Conservation (phyloP, 352 stramenopile species). For the Proteromonas lacertae region DNA sequence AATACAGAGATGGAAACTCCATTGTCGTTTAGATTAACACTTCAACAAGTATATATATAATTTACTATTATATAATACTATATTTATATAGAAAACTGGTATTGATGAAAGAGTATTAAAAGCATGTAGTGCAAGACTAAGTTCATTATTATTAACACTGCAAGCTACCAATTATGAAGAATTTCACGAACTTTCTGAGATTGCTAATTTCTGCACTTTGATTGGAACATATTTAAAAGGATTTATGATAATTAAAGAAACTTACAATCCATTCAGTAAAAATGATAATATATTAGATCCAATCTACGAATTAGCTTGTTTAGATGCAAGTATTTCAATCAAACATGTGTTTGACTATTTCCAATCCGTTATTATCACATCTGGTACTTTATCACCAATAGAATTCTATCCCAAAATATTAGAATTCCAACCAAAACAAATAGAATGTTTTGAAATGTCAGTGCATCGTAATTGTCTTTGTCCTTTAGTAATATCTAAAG, state of each 20-base stretch:
- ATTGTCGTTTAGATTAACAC: no score
- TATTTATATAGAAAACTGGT: conserved; percentile 49
- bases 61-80: no score
- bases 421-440: conserved; percentile 78
- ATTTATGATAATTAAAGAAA: no score
- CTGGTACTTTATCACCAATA: conserved; percentile 78
- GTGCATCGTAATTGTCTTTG: conserved; percentile 87
- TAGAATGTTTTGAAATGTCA: conserved; percentile 79
- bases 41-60: no score
- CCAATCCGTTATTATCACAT: conserved; percentile 40
- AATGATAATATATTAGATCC: conserved; percentile 26
- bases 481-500: conserved; percentile 79
- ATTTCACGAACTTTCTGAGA: conserved; percentile 52
- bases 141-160: conserved; percentile 67
- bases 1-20: no score
- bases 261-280: conserved; percentile 29
- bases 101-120: conserved; percentile 84
- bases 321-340: conserved; percentile 87
- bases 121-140: conserved; percentile 82
- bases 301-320: conserved; percentile 62
- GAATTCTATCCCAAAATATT: conserved; percentile 92
- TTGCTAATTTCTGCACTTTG: conserved; percentile 84
- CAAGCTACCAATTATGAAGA: conserved; percentile 87
- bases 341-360: conserved; percentile 86
- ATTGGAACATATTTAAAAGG: conserved; percentile 80